Evolutionary conservation across 1,284 basidiomycete genomes (phyloP), one percentile per base, ranked within the genome.

Genomic region (Cryptococcus jaspeensis): DNA sequence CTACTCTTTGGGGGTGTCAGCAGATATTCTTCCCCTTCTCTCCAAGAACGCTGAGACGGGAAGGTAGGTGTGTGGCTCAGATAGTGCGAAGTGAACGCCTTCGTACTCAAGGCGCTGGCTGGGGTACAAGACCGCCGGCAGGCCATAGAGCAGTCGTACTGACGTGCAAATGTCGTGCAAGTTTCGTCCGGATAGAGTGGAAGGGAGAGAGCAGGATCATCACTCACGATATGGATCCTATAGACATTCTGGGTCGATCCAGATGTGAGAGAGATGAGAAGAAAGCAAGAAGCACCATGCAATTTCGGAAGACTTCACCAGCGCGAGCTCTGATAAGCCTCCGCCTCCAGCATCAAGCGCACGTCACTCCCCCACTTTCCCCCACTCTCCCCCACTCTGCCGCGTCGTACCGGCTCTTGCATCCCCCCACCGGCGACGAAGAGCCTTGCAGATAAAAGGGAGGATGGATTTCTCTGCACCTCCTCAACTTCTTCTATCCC

Each of bases 101-200:
- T 59, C 63, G 52, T 36, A 51, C 52, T 45, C 53, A 35, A 38
- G 39, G 32, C 25, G 28, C 28, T 32, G 28, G 28, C 35, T 28
- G n/a, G 37, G 43, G 25, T 23, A 23, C 42, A 16, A 38, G 46
- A 15, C 52, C 53, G 40, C 46, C 48, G 16, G 53, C 41, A 43
- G 37, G 36, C 20, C 45, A 44, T 36, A 25, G 54, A 42, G 47
- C 47, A 47, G 62, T 71, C 67, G 69, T 71, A 67, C 69, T 71
- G 69, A 71, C 69, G 69, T 71, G 69, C 69, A 71, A 71, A 71
- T 63, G 63, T 67, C 63, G 53, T 61, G 59, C 59, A 56, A 55
- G 58, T 69, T 66, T 71, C 69, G 63, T 71, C 69, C 61, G 53
- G 53, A 48, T 53, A 36, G 44, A 46, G 40, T 23, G 36, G 16